Conservation (phyloP, 2,329 filamentous ascomycete genomes). For the Penicillium concentricum region DNA sequence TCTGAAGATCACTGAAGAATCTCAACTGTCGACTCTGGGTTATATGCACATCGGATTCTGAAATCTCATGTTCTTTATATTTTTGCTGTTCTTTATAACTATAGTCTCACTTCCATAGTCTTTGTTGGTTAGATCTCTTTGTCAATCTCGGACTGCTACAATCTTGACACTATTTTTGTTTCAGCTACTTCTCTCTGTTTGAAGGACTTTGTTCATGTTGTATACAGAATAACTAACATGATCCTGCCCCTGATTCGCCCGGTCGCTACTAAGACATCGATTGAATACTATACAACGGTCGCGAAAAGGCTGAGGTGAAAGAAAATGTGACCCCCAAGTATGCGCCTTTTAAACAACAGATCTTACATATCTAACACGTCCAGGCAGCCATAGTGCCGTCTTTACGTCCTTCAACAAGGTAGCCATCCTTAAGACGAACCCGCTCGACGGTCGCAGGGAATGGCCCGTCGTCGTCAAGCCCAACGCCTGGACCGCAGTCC, state of each 20-base stretch:
- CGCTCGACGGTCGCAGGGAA: conserved; percentile 71
- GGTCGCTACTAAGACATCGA: conserved; percentile 17
- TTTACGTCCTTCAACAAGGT: conserved; percentile 82
- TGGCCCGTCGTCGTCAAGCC: conserved; percentile 62
- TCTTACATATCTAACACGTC: conserved; percentile 59
- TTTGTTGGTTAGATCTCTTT: conserved; percentile 7
- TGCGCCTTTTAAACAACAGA: background rate
- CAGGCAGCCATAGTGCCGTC: conserved; percentile 90
- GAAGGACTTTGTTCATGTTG: conserved; percentile 2
- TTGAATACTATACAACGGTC: conserved; percentile 27
- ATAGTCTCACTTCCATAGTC: conserved; percentile 1
- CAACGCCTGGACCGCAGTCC: conserved; percentile 86
- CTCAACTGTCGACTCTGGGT: conserved; percentile 1
- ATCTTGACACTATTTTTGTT: conserved; percentile 7
- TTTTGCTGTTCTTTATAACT: background rate
- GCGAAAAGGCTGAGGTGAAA: conserved; percentile 6
- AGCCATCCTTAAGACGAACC: conserved; percentile 90
- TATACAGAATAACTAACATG: conserved; percentile 12
- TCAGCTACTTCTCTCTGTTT: background rate
- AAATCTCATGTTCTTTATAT: conserved; percentile 2
- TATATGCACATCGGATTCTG: background rate
- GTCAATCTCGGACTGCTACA: conserved; percentile 4
- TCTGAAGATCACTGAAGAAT: conserved; percentile 12
- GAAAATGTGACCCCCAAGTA: conserved; percentile 8
- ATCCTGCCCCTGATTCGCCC: conserved; percentile 10